Conservation (phyloP, 1,284 basidiomycete genomes). For the Gomphus sp. region DNA sequence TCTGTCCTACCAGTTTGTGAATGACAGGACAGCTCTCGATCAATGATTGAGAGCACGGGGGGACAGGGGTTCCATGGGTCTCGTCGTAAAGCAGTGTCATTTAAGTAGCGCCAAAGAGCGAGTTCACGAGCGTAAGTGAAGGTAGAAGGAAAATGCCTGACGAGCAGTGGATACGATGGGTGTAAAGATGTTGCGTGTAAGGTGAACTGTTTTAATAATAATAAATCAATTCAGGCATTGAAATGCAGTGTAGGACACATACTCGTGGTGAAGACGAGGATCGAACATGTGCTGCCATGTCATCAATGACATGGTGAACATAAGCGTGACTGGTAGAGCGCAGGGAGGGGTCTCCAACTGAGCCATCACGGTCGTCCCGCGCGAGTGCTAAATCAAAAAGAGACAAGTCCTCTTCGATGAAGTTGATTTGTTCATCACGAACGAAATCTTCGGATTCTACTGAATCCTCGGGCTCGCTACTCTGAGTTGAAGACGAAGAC, state of each 20-base stretch:
- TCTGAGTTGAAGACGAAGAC: not conserved
- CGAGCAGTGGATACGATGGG: not conserved
- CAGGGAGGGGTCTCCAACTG: not conserved
- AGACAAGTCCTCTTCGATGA: conserved; percentile 7
- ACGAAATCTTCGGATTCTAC: not conserved
- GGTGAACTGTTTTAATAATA: not conserved
- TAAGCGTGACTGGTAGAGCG: not conserved
- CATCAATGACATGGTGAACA: not conserved
- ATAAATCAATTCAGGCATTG: not conserved
- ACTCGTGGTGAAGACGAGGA: not conserved
- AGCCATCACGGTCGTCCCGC: not conserved
- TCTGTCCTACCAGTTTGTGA: not conserved
- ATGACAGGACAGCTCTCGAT: conserved; percentile 18
- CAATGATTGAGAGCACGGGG: conserved; percentile 32
- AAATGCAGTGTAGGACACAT: not conserved
- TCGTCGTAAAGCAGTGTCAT: conserved; percentile 28
- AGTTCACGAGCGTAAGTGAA: conserved; percentile 23
- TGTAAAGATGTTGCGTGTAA: not conserved
- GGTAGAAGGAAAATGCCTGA: conserved; percentile 3
- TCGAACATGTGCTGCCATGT: not conserved
- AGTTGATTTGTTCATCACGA: conserved; percentile 6
- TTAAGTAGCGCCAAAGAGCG: conserved; percentile 32
- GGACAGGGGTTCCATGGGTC: conserved; percentile 48
- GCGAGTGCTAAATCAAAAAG: not conserved
- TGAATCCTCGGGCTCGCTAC: not conserved